phyloP scores from a whole-genome alignment of 1,139 yeast species.

The Yamadazyma membranifaciens region DNA sequence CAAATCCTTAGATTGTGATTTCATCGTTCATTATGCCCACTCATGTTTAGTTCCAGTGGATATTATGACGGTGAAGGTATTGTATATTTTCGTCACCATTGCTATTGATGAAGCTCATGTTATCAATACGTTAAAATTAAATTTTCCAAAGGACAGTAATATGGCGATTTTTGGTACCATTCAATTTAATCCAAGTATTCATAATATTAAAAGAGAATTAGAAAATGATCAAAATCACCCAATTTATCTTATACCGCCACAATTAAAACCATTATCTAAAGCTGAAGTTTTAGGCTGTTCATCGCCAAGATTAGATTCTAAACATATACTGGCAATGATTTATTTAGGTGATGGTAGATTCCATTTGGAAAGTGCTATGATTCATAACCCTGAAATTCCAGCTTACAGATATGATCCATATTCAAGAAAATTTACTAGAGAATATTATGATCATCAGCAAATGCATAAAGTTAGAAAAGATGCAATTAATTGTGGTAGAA shows the following conservation, averaged over 20 bases:
- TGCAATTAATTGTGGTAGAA: conserved; percentile 63
- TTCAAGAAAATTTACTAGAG: conserved; percentile 84
- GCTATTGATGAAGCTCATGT: conserved; percentile 83
- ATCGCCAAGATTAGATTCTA: conserved; percentile 69
- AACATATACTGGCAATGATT: conserved; percentile 72
- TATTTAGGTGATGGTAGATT: conserved; percentile 97
- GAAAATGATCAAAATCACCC: conserved; percentile 50
- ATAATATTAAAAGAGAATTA: conserved; percentile 64
- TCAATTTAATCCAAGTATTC: conserved; percentile 94
- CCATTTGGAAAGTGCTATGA: conserved; percentile 95
- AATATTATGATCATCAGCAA: conserved; percentile 82
- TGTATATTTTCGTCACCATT: conserved; percentile 94
- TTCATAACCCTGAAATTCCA: conserved; percentile 89
- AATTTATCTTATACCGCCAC: conserved; percentile 77
- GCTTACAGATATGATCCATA: conserved; percentile 96
- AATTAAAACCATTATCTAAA: conserved; percentile 85
- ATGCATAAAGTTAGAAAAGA: conserved; percentile 70
- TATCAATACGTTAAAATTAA: conserved; percentile 68
- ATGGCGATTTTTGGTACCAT: conserved; percentile 90
- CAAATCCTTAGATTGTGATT: conserved; percentile 86
- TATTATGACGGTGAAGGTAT: conserved; percentile 81
- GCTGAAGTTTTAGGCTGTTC: conserved; percentile 98
- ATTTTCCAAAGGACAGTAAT: conserved; percentile 62
- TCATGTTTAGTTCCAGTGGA: conserved; percentile 96
- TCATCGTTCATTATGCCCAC: conserved; percentile 95